A percentile compares a stretch with the other conserved stretches of the same genome.
These are phyloP conservation scores for Rhizophora mangle DNA, from an alignment of 345 rosid genomes.

Conservation along the genomic window DNA sequence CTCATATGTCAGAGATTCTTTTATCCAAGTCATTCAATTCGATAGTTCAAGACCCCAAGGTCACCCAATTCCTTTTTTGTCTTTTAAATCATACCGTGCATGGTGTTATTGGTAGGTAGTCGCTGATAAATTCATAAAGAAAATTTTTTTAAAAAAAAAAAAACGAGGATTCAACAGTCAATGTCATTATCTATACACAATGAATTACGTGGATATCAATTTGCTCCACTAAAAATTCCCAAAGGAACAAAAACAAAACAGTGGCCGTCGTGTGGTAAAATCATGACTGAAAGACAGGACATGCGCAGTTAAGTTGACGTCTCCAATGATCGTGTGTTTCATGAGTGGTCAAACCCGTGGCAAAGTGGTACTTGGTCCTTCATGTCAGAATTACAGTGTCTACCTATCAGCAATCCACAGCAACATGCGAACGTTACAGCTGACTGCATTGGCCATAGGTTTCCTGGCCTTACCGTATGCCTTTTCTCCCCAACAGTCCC, in stretches of 20 bases:
- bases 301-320: constrained; percentile 10
- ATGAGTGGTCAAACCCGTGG: constrained; percentile 22
- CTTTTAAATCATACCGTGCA: no score
- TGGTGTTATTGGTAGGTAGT: no score
- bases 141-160: no score
- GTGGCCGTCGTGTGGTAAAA: not conserved
- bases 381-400: constrained; percentile 3
- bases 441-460: not conserved
- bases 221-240: not conserved
- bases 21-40: no score
- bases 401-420: not conserved
- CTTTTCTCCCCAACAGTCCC: not conserved
- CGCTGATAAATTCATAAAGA: no score
- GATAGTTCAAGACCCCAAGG: no score
- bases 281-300: constrained; percentile 15
- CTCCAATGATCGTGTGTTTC: constrained; percentile 2
- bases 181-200: no score
- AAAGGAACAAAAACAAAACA: not conserved
- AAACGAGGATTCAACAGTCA: no score
- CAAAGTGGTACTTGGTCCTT: constrained; percentile 20
- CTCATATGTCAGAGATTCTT: no score
- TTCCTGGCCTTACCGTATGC: not conserved
- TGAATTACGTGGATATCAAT: no score
- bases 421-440: not conserved
- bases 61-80: no score